Evolutionary conservation across 2,329 filamentous ascomycete species (phyloP).

Genomic region (Ophiostoma australiae): DNA sequence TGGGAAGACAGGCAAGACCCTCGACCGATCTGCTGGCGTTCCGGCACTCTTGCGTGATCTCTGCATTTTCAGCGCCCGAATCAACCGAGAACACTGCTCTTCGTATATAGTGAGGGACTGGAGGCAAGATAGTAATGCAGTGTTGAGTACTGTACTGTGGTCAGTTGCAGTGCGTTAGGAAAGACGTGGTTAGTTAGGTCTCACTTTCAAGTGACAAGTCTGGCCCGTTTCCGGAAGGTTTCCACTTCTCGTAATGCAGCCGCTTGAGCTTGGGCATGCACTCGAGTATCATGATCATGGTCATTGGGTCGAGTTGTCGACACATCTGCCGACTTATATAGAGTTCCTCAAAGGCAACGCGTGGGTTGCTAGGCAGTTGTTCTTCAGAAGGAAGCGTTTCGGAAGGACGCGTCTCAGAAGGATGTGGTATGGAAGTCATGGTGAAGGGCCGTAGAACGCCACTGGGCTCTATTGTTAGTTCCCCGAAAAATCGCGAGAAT

Average conservation of each 20-base stretch:
- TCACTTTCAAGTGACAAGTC: not conserved
- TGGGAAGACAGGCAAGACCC: too few species aligned
- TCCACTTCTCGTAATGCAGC: slow-evolving; percentile 1
- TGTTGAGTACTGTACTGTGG: not conserved
- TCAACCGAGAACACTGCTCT: not conserved
- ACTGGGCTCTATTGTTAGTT: not conserved
- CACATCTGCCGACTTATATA: not conserved
- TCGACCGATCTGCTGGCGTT: not conserved
- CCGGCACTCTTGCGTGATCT: not conserved
- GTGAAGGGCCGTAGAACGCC: not conserved
- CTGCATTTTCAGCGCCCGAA: not conserved
- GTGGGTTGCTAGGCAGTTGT: not conserved
- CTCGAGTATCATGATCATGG: not conserved
- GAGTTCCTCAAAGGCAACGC: not conserved
- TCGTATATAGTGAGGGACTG: not conserved
- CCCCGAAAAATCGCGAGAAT: not conserved
- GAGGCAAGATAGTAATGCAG: not conserved
- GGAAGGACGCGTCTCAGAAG: not conserved
- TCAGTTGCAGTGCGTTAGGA: not conserved
- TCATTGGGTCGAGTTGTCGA: not conserved
- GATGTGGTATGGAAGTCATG: not conserved
- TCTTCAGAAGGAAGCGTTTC: not conserved
- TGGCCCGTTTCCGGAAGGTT: not conserved
- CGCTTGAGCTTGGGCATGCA: not conserved
- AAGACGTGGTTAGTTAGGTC: not conserved